Evolutionary conservation across 306 rosid genomes (phyloP), one percentile per base, ranked within the genome.

Genomic region (Oemleria cerasiformis): DNA sequence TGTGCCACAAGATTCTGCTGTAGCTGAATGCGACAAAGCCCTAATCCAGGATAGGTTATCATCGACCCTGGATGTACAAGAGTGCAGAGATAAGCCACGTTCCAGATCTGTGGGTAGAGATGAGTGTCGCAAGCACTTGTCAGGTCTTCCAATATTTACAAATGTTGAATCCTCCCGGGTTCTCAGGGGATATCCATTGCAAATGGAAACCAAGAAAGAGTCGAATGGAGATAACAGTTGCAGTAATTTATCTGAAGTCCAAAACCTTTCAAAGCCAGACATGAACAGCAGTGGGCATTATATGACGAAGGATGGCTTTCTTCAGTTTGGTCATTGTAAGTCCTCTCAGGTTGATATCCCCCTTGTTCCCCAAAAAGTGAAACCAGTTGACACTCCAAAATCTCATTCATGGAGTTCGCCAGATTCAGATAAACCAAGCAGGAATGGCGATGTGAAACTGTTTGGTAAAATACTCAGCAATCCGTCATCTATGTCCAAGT

Each of bases 371-470:
- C 86, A 48, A 25, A 88, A 81, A 76, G 56, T 50, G 19, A 90
- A 82, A 21, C 25, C 53, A 6, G 68, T 64, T 73, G 88, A 78
- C 70, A 75, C 74, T 71, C 34, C 19, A 62, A 86, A 71, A 63
- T 41, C 82, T 23, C 72, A 23, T 42, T 54, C 78, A 59, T 67
- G 42, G 47, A 79, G 82, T 66, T 81, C 75, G 3, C 73, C 85
- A 16, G 96, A 88, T 80, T 80, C 92, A 0, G 96, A 89, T 48
- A 83, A 82, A 67, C 78, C 86, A 23, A 71, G 85, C 77, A 77
- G 89, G 83, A 88, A 88, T 78, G 94, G 99, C 81, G 89, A 90
- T 77, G 96, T 95, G 82, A 95, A 95, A 71, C 85, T 95, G 76
- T 92, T 91, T 55, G 99, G 99, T 23, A 84, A 89, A 84, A 92